phyloP scores from a whole-genome alignment of 176 grass and related monocot species.

The Paspalum vaginatum region DNA sequence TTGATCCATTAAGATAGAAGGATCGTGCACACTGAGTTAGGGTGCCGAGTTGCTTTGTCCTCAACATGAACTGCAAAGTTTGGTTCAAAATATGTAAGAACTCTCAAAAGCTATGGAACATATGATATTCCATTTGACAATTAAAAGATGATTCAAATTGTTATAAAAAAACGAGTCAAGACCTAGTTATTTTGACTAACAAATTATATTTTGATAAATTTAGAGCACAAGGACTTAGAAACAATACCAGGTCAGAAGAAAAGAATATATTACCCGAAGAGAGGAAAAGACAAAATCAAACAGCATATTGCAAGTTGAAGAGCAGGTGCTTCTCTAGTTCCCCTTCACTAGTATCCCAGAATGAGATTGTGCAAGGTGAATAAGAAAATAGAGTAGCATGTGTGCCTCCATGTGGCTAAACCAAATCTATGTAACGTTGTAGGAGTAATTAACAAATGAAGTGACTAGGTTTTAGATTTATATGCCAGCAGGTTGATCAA shows the following conservation, averaged over 20 bases:
- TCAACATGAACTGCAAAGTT: conserved; percentile 86
- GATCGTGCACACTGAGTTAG: conserved; percentile 85
- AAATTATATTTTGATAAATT: neutral
- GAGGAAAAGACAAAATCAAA: conserved; percentile 2
- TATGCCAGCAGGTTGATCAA: neutral
- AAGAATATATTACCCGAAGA: neutral
- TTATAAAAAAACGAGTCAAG: neutral
- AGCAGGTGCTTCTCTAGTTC: neutral
- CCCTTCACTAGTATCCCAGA: neutral
- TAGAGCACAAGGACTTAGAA: conserved; percentile 15
- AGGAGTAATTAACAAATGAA: neutral
- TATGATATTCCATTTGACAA: neutral
- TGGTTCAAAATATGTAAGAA: conserved; percentile 29
- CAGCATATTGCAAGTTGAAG: neutral
- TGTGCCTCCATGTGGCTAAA: neutral
- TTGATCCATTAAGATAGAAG: conserved; percentile 89
- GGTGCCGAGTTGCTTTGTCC: conserved; percentile 86
- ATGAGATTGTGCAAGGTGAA: neutral
- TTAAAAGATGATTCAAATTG: neutral
- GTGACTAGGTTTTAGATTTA: conserved; percentile 2
- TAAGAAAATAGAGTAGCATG: neutral
- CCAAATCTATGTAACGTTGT: neutral
- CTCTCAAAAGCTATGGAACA: neutral
- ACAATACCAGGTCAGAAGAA: conserved; percentile 21
- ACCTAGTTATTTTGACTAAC: neutral